Conservation (phyloP, 2,329 filamentous ascomycete genomes). For the Myriangium duriaei region DNA sequence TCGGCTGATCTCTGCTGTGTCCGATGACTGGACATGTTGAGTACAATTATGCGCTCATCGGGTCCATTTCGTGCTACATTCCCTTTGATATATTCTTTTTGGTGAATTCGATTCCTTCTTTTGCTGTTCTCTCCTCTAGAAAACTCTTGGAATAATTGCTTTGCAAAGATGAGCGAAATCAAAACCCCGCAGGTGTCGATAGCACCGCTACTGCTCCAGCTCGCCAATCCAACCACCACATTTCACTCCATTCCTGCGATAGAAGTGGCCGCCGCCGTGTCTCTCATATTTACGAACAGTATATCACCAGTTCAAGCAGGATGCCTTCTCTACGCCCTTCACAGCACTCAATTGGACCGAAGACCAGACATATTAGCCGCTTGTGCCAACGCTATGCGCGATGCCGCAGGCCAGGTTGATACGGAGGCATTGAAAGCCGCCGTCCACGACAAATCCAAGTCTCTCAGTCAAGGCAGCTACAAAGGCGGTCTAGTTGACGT, state of each 20-base stretch:
- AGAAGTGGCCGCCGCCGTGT: conserved; percentile 82
- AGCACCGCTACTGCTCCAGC: conserved; percentile 58
- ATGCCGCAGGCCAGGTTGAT: conserved; percentile 63
- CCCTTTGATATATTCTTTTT: too few relatives aligned
- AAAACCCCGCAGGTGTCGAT: conserved; percentile 36
- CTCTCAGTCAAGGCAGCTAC: conserved; percentile 54
- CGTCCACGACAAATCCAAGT: conserved; percentile 46
- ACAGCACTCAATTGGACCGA: conserved; percentile 79
- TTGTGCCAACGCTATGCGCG: conserved; percentile 73
- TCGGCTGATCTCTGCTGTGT: too few relatives aligned
- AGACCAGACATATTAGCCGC: conserved; percentile 74
- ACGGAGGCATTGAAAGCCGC: conserved; percentile 46
- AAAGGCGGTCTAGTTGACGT: conserved; percentile 62
- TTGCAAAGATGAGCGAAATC: conserved; percentile 6
- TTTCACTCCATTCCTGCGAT: conserved; percentile 47
- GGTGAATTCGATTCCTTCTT: too few relatives aligned
- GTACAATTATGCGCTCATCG: too few relatives aligned
- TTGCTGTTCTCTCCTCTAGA: too few relatives aligned
- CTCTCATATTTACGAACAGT: conserved; percentile 80
- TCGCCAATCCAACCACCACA: conserved; percentile 47
- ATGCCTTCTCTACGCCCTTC: conserved; percentile 76
- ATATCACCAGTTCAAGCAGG: conserved; percentile 81
- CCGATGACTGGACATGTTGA: too few relatives aligned
- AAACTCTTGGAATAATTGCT: too few relatives aligned
- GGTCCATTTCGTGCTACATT: too few relatives aligned